Evolutionary conservation across 345 rosid species (phyloP).

Genomic region (Arabidopsis arenosa): DNA sequence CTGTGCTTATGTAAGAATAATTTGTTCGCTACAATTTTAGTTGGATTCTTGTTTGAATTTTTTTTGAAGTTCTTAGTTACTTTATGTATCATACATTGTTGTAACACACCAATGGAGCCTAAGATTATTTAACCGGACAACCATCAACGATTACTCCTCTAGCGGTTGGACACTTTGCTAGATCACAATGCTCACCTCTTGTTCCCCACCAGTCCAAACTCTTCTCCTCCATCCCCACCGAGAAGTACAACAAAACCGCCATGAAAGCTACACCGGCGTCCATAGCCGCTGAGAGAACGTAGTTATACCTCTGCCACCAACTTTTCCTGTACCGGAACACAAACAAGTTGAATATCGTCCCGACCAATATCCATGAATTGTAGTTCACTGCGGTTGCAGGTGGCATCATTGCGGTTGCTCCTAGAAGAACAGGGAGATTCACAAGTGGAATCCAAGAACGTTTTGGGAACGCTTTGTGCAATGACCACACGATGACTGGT

Average conservation of each 20-base stretch:
- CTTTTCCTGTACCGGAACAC: constrained; percentile 68
- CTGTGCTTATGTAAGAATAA: not conserved
- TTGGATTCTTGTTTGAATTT: not conserved
- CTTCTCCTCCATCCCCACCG: constrained; percentile 64
- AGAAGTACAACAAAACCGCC: constrained; percentile 74
- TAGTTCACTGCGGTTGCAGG: constrained; percentile 80
- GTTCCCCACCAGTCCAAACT: constrained; percentile 80
- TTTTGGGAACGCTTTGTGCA: constrained; percentile 76
- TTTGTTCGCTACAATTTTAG: not conserved
- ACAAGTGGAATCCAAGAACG: constrained; percentile 84
- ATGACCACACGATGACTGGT: constrained; percentile 71
- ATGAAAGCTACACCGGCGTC: constrained; percentile 92
- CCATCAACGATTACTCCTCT: constrained; percentile 62
- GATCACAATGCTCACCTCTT: constrained; percentile 74
- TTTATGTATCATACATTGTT: constrained; percentile 2
- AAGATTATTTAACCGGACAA: constrained; percentile 60
- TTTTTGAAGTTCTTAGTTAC: not conserved
- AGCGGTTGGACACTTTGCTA: constrained; percentile 82
- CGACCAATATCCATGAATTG: constrained; percentile 76
- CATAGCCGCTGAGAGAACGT: constrained; percentile 80
- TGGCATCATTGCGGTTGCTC: constrained; percentile 82
- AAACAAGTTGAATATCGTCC: constrained; percentile 85
- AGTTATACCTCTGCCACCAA: constrained; percentile 95
- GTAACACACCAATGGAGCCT: constrained; percentile 5
- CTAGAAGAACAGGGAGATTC: constrained; percentile 88